phyloP scores from a whole-genome alignment of 495 filamentous ascomycete genomes.

The Neurospora sp. region DNA sequence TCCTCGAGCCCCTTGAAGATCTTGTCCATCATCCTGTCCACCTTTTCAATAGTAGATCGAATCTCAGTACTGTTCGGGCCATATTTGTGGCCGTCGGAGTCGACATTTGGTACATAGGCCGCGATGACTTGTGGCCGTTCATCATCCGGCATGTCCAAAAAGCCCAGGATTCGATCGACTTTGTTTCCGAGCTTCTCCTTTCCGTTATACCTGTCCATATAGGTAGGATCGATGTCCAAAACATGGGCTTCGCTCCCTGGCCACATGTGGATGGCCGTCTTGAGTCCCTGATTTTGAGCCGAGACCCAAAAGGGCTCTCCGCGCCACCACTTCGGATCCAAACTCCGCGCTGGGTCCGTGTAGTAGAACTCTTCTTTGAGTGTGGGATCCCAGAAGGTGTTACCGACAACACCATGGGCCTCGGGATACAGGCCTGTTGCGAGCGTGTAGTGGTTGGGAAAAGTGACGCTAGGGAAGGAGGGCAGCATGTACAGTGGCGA shows the following conservation, averaged over 20 bases:
- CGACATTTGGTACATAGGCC: slow-evolving; percentile 88
- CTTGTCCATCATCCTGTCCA: slow-evolving; percentile 67
- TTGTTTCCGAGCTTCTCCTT: slow-evolving; percentile 64
- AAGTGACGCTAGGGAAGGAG: slow-evolving; percentile 92
- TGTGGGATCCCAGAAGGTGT: slow-evolving; percentile 82
- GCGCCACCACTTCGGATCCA: slow-evolving; percentile 84
- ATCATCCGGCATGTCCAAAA: slow-evolving; percentile 70
- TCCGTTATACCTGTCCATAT: slow-evolving; percentile 75
- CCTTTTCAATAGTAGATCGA: slow-evolving; percentile 55
- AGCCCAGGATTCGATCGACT: slow-evolving; percentile 62
- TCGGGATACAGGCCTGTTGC: slow-evolving; percentile 90
- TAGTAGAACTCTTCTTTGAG: slow-evolving; percentile 76
- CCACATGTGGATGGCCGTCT: slow-evolving; percentile 93
- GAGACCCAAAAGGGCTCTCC: slow-evolving; percentile 92
- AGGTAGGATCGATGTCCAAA: slow-evolving; percentile 54
- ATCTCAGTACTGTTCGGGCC: slow-evolving; percentile 95
- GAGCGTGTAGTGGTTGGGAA: slow-evolving; percentile 95
- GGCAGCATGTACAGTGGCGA: slow-evolving; percentile 87
- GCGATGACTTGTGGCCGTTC: slow-evolving; percentile 83
- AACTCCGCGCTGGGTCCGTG: slow-evolving; percentile 58
- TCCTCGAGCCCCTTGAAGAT: slow-evolving; percentile 68
- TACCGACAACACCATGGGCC: slow-evolving; percentile 85
- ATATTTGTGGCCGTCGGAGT: slow-evolving; percentile 72
- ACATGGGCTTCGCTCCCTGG: slow-evolving; percentile 84
- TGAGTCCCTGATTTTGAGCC: slow-evolving; percentile 67